Percentiles rank a stretch among this genome's conserved stretches.
These are phyloP conservation scores for Omphalotus olearius DNA, from an alignment of 1,284 basidiomycete species.

Conservation along the genomic window DNA sequence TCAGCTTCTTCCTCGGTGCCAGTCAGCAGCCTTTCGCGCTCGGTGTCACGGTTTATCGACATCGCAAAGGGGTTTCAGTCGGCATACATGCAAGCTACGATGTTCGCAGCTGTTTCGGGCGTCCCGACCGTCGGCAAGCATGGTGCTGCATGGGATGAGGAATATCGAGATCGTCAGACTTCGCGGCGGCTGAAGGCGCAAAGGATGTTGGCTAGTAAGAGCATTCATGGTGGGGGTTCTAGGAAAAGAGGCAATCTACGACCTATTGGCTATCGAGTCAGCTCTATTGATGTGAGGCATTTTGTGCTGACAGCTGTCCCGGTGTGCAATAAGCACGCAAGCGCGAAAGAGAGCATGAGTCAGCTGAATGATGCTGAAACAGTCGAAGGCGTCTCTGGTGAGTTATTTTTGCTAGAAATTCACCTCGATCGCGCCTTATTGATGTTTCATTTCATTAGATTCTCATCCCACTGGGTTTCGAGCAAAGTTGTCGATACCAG, in stretches of 20 bases:
- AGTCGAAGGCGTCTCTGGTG: constrained; percentile 1
- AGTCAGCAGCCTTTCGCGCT: constrained; percentile 33
- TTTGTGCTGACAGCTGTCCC: not conserved
- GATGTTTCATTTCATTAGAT: not conserved
- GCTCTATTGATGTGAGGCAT: constrained; percentile 1
- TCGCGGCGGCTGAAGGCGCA: not conserved
- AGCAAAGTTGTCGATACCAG: not conserved
- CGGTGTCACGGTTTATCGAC: constrained; percentile 44
- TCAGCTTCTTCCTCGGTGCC: constrained; percentile 14
- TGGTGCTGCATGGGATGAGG: constrained; percentile 10
- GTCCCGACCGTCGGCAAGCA: not conserved
- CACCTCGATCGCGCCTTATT: not conserved
- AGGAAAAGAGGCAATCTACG: constrained; percentile 2
- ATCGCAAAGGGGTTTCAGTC: constrained; percentile 53
- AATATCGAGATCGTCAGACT: constrained; percentile 3
- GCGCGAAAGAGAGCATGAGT: not conserved
- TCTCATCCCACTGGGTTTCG: constrained; percentile 2
- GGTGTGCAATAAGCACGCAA: too few species aligned
- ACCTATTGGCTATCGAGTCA: constrained; percentile 13
- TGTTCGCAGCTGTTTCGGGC: constrained; percentile 31
- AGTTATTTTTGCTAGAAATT: constrained; percentile 1
- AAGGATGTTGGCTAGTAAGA: not conserved
- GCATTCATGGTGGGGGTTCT: not conserved
- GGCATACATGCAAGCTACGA: constrained; percentile 49
- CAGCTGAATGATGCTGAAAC: constrained; percentile 5